A percentile compares a stretch with the other conserved stretches of the same genome.
Conservation (phyloP, 2,329 filamentous ascomycete genomes). For the Alternaria infectoria region DNA sequence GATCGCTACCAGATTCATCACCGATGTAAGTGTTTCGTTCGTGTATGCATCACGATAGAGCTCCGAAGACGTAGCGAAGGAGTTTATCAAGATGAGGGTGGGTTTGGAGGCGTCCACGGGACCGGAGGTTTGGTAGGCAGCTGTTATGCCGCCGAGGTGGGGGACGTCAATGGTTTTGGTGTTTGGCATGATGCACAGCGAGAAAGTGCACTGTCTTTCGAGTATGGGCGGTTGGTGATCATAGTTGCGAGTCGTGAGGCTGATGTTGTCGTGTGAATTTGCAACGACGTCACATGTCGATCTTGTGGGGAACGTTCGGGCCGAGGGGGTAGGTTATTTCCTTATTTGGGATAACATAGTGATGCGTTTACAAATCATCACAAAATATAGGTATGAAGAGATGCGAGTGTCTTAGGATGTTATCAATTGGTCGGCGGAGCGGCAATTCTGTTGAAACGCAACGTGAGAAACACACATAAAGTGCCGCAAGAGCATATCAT, state of each 20-base stretch:
- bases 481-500: neutral
- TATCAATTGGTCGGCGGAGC: neutral
- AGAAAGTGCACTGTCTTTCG: neutral
- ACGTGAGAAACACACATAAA: neutral
- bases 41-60: constrained; percentile 53
- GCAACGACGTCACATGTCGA: neutral
- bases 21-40: constrained; percentile 42
- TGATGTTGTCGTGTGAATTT: neutral
- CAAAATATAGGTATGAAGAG: neutral
- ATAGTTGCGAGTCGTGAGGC: neutral
- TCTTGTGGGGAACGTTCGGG: neutral
- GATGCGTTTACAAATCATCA: neutral
- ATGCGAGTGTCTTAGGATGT: neutral
- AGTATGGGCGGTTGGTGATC: neutral
- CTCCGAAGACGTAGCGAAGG: constrained; percentile 57
- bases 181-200: constrained; percentile 31
- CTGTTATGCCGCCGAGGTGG: constrained; percentile 59
- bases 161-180: constrained; percentile 53
- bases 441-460: neutral
- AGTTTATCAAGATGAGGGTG: constrained; percentile 59
- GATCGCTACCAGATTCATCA: constrained; percentile 60
- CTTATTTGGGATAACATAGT: neutral
- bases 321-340: neutral
- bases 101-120: constrained; percentile 52
- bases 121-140: constrained; percentile 54